These are phyloP conservation scores for Cydonia oblonga DNA, from an alignment of 331 rosid genomes.

Conservation along the genomic window DNA sequence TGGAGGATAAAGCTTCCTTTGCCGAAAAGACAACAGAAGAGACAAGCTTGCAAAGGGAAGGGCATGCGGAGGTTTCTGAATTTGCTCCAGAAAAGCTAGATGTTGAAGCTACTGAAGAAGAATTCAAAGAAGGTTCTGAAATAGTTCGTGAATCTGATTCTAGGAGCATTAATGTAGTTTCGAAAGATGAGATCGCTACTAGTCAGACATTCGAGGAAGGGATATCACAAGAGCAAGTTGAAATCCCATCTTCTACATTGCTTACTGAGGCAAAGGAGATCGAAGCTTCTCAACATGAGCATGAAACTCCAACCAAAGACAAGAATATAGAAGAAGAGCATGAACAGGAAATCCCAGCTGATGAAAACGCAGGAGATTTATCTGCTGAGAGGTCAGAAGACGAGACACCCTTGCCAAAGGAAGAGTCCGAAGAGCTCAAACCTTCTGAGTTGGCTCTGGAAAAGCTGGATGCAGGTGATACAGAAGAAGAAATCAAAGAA, in stretches of 20 bases:
- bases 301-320: neutral
- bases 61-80: neutral
- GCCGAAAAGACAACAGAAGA: neutral
- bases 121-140: neutral
- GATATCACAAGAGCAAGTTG: neutral
- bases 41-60: conserved; percentile 9
- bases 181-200: neutral
- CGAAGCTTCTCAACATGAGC: neutral
- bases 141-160: neutral
- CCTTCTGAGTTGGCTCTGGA: neutral
- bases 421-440: conserved; percentile 5
- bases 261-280: neutral
- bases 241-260: neutral
- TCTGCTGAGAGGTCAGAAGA: neutral
- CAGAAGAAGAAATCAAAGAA: neutral
- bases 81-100: neutral
- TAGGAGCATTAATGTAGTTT: neutral
- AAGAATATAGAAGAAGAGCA: neutral
- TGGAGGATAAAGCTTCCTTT: neutral
- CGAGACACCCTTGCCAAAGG: neutral
- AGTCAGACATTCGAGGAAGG: neutral
- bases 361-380: too few species aligned
- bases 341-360: neutral
- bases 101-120: neutral
- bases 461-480: neutral